These are phyloP conservation scores for Elsinoe arachidis DNA, from an alignment of 2,329 filamentous ascomycete species.

Conservation along the genomic window DNA sequence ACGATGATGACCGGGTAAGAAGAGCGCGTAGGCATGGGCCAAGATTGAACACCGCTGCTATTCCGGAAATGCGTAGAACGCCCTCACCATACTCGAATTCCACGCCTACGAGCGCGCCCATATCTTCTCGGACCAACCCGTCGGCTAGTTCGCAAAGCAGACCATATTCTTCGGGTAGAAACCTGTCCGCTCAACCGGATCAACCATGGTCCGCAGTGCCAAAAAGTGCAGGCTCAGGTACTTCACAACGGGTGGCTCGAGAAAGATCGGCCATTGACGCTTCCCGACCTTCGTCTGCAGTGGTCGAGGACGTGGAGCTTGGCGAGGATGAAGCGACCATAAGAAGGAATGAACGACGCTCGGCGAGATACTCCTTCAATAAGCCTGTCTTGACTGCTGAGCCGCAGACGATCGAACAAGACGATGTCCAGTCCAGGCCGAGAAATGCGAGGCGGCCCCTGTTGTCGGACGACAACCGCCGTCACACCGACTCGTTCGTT, in stretches of 20 bases:
- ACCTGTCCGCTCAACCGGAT: background rate
- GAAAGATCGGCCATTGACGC: background rate
- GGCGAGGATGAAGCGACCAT: slow-evolving; percentile 24
- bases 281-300: slow-evolving; percentile 7
- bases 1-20: slow-evolving; percentile 28
- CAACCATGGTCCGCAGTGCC: slow-evolving; percentile 11
- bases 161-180: background rate
- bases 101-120: slow-evolving; percentile 27
- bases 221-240: slow-evolving; percentile 22
- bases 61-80: slow-evolving; percentile 34
- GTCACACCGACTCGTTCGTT: slow-evolving; percentile 8
- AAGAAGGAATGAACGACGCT: slow-evolving; percentile 26
- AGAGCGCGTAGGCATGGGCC: slow-evolving; percentile 20
- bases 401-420: slow-evolving; percentile 21
- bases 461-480: slow-evolving; percentile 10
- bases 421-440: slow-evolving; percentile 20
- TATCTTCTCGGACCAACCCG: slow-evolving; percentile 41
- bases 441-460: background rate
- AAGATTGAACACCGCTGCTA: slow-evolving; percentile 25
- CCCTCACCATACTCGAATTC: slow-evolving; percentile 40
- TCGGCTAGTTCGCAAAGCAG: slow-evolving; percentile 21
- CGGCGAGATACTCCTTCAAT: slow-evolving; percentile 32
- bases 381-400: slow-evolving; percentile 5
- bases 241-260: slow-evolving; percentile 17
- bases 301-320: slow-evolving; percentile 27